Base-by-base conservation (phyloP, 495 filamentous ascomycete species). In the Bryoglossum gracile region DNA sequence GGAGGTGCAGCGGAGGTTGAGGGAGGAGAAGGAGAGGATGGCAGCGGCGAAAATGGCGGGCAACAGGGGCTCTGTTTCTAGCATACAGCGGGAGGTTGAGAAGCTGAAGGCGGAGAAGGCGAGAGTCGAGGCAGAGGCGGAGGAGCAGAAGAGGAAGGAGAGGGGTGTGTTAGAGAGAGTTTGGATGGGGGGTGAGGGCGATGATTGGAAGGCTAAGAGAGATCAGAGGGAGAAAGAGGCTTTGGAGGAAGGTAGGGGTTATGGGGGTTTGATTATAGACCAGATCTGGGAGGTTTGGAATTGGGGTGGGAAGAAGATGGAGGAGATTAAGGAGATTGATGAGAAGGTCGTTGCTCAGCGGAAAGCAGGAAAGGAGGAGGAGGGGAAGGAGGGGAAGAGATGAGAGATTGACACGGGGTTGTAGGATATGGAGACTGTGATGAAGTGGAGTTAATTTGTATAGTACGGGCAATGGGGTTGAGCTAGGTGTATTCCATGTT, bases 261-360 rank as follows among this genome's bases (percentile, higher is more conserved):
- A 91, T 73, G 78, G 77, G 13, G 82, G 78, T 57, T 67, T 95
- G 66, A 95, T 95, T 53, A 73, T 76, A 65, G 85, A 89, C 55
- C 84, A 91, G 75, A 76, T 94, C 34, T 81, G 75, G 73, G 87
- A 95, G 65, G 90, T 89, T 34, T 87, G 76, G 79, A 81, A 73
- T 62, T 75, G 73, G 73, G 72, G 62, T 13, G 64, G 67, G 16
- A 24, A 52, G 0, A 54, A 57, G 41, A 22, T n/a, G 16, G 53
- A 54, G 32, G 57, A 56, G 40, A 24, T 50, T 10, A 54, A 60
- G 46, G 46, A 53, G 42, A 24, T 36, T 13, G 44, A 44, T 46
- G 52, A 69, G 46, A 57, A 61, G 48, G 50, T 53, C 46, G 58
- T 62, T 46, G 63, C 62, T 57, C 52, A 62, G 42, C 58, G 55